phyloP scores from a whole-genome alignment of 2,329 filamentous ascomycete genomes.

The Curvularia hawaiiensis region DNA sequence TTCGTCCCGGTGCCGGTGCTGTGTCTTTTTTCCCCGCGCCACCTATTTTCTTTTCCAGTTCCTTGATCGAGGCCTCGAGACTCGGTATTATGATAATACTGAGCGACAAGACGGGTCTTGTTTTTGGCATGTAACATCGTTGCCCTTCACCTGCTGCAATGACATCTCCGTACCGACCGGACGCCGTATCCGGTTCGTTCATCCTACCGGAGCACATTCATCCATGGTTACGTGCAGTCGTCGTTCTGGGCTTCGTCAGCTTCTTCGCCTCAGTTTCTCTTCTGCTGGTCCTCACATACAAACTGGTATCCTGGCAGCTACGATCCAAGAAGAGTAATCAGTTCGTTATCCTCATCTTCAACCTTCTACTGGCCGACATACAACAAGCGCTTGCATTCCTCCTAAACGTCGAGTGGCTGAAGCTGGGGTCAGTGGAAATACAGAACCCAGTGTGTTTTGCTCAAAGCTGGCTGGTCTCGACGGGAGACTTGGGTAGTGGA shows the following conservation, averaged over 20 bases:
- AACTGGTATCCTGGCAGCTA: slow-evolving; percentile 49
- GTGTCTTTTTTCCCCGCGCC: slow-evolving; percentile 8
- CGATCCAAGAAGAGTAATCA: slow-evolving; percentile 59
- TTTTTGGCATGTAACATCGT: slow-evolving; percentile 20
- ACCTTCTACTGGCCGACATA: slow-evolving; percentile 70
- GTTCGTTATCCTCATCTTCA: slow-evolving; percentile 72
- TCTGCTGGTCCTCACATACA: slow-evolving; percentile 53
- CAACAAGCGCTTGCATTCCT: slow-evolving; percentile 69
- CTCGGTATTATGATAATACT: slow-evolving; percentile 27
- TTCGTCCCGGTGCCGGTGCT: slow-evolving; percentile 6
- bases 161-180: slow-evolving; percentile 27
- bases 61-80: slow-evolving; percentile 4
- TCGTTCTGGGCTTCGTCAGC: slow-evolving; percentile 54
- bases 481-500: slow-evolving; percentile 68
- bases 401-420: slow-evolving; percentile 65
- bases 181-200: slow-evolving; percentile 38
- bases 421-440: slow-evolving; percentile 59
- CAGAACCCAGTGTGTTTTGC: slow-evolving; percentile 62
- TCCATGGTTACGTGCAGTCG: slow-evolving; percentile 54
- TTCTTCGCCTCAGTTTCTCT: slow-evolving; percentile 52
- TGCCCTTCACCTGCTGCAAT: slow-evolving; percentile 22
- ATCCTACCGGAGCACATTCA: slow-evolving; percentile 42
- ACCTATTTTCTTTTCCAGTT: slow-evolving; percentile 6
- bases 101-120: slow-evolving; percentile 13
- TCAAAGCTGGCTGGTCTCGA: slow-evolving; percentile 72